Evolutionary conservation across 208 protist species (phyloP).

Genomic region (Trypanosoma theileri): DNA sequence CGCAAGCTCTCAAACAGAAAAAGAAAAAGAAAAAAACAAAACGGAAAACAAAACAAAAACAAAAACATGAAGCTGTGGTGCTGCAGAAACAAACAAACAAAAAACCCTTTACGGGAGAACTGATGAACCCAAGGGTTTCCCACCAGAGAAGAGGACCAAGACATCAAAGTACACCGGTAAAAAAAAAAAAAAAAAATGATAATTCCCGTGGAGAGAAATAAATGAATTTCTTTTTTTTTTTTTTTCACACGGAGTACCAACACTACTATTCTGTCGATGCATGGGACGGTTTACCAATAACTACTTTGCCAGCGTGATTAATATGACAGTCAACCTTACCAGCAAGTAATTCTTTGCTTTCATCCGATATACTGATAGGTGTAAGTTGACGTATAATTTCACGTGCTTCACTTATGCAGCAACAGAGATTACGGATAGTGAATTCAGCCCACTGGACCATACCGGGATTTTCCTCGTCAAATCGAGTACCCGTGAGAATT

Average conservation of each 20-base stretch:
- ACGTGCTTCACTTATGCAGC: conserved; percentile 39
- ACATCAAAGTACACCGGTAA: too few relatives aligned
- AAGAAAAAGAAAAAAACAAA: too few relatives aligned
- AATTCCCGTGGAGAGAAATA: too few relatives aligned
- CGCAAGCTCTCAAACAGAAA: too few relatives aligned
- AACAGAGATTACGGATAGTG: conserved; percentile 82
- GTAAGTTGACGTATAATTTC: conserved; percentile 62
- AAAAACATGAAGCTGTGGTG: conserved; percentile 14
- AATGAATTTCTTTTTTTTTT: too few relatives aligned
- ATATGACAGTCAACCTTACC: conserved; percentile 45
- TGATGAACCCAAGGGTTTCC: too few relatives aligned
- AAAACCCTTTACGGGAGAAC: neutral
- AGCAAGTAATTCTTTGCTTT: conserved; percentile 51
- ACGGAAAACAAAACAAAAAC: conserved; percentile 30
- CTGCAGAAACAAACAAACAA: neutral
- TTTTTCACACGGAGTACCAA: too few relatives aligned
- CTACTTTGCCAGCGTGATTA: conserved; percentile 36
- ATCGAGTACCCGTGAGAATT: conserved; percentile 67
- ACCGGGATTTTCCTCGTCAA: conserved; percentile 89
- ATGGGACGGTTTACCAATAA: conserved; percentile 4
- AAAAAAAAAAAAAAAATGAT: too few relatives aligned
- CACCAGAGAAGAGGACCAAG: too few relatives aligned
- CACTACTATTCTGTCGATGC: conserved; percentile 5
- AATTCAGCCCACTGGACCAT: conserved; percentile 91
- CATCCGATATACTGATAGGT: conserved; percentile 44